Conservation (phyloP, 192 early-diverging fungal species). For the Umbelopsis sp. region DNA sequence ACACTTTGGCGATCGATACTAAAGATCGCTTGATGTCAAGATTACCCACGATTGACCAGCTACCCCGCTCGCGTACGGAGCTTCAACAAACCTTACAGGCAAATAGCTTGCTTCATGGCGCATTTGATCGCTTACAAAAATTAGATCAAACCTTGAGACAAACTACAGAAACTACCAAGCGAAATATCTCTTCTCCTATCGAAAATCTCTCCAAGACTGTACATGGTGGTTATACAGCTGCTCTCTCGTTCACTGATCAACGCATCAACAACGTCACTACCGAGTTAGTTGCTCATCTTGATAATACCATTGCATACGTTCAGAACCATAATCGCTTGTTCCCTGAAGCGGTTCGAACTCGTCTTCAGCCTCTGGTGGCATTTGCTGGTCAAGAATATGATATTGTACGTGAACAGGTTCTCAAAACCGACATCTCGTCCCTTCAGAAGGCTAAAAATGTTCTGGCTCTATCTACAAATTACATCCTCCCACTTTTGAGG, state of each 20-base stretch:
- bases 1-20: neutral
- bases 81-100: constrained; percentile 26
- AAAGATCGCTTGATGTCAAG: neutral
- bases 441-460: constrained; percentile 59
- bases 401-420: constrained; percentile 47
- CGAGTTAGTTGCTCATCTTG: constrained; percentile 35
- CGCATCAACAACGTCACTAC: constrained; percentile 33
- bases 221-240: constrained; percentile 10
- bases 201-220: constrained; percentile 14
- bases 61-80: constrained; percentile 28
- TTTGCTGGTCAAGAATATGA: constrained; percentile 52
- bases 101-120: constrained; percentile 28
- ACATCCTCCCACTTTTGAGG: constrained; percentile 51
- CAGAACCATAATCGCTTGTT: constrained; percentile 43
- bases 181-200: neutral
- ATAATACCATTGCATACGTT: constrained; percentile 44
- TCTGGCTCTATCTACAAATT: constrained; percentile 47
- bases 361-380: constrained; percentile 42
- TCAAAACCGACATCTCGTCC: constrained; percentile 44
- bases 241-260: constrained; percentile 20
- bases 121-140: constrained; percentile 20
- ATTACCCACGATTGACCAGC: constrained; percentile 15
- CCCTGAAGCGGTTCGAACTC: constrained; percentile 45
- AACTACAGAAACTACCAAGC: constrained; percentile 7
- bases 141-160: constrained; percentile 24